Evolutionary conservation across 331 rosid species (phyloP), one percentile per base, ranked within the genome.

Genomic region (Quercus phellos): DNA sequence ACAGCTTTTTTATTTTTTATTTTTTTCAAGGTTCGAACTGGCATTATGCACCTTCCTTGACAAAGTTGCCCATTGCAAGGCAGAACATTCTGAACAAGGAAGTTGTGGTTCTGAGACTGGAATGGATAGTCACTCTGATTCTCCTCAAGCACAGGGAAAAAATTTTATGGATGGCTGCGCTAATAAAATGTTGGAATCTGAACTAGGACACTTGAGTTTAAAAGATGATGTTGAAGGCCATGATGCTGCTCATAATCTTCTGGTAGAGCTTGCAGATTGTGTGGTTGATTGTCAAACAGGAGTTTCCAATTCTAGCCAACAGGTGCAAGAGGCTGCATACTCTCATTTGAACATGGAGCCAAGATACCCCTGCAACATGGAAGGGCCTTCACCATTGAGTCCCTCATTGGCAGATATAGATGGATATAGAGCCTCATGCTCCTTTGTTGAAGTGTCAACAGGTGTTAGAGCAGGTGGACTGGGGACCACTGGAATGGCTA

Each of bases 41-140:
- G 99, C 98, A 75, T 77, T 95, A 74, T 81, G 78, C 76, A 74
- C 97, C 26, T 86, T 88, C 87, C 89, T 92, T 74, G 93, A 89
- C 76, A 95, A 95, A 86, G 73, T 78, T 66, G 88, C 94, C 76
- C 90, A 74, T 51, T 81, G 82, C 83, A 93, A 87, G 80, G 90
- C 84, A 18, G 91, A 89, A 87, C 90, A 87, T 83, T 87, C 89
- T 58, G 90, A 77, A 51, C 90, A 83, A 51, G 95, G 80, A 80
- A 85, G 90, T 81, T 79, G 92, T 75, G 81, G 88, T 75, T 90
- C 91, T 26, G 97, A 87, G 86, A 81, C 81, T 75, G 86, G 84
- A 50, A 85, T 72, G 6, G 82, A 81, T 82, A 70, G 78, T 69
- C 90, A 73, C 69, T 77, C 86, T 56, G 93, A 92, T 79, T 85